These are phyloP conservation scores for Nannochloropsis salina DNA, from an alignment of 108 stramenopile genomes.

Conservation along the genomic window DNA sequence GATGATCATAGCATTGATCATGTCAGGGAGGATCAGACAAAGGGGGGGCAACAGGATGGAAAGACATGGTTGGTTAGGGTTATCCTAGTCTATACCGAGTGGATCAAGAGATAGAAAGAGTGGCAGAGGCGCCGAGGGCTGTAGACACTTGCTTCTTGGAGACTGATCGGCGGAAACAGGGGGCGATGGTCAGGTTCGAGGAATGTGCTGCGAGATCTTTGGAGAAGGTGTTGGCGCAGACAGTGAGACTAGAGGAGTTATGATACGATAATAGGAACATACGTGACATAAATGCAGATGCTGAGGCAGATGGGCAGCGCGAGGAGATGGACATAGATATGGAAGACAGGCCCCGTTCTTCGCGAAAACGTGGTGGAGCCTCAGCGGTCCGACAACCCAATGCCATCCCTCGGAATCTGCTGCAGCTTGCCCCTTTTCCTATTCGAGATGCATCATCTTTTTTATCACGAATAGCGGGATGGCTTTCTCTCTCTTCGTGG, in stretches of 20 bases:
- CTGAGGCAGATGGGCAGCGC: too few species aligned
- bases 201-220: not conserved
- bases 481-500: not conserved
- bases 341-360: too few species aligned
- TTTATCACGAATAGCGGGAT: not conserved
- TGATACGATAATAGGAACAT: too few species aligned
- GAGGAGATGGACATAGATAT: too few species aligned
- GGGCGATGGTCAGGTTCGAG: not conserved
- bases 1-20: too few species aligned
- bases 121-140: not conserved
- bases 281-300: too few species aligned
- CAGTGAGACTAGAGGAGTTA: not conserved
- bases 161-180: not conserved
- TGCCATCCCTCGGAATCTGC: not conserved
- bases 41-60: too few species aligned
- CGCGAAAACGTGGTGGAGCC: too few species aligned
- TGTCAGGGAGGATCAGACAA: too few species aligned
- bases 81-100: not conserved
- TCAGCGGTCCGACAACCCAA: too few species aligned
- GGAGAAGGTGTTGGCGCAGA: not conserved
- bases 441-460: not conserved
- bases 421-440: slow-evolving; percentile 13
- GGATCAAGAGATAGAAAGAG: not conserved
- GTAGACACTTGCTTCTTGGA: not conserved
- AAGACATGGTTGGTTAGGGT: too few species aligned